Evolutionary conservation across 768 basidiomycete genomes (phyloP).

Genomic region (Suillus spraguei): DNA sequence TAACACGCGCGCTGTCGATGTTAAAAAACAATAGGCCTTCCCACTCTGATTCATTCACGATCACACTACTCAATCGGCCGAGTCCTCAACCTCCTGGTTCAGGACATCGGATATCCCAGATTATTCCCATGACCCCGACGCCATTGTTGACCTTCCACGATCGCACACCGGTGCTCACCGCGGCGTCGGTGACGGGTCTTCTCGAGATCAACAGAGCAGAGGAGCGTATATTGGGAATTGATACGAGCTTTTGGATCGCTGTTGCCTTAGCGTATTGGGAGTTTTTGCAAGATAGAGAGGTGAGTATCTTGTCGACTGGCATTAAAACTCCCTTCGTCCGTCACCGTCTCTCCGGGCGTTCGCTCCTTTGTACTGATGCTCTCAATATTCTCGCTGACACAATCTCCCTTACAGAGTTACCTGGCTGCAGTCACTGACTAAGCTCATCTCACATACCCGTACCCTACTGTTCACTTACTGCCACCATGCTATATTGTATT

Average conservation of each 20-base stretch:
- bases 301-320: constrained; percentile 34
- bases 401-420: background rate
- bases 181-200: constrained; percentile 58
- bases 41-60: constrained; percentile 64
- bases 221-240: constrained; percentile 63
- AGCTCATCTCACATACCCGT: background rate
- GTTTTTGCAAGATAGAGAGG: constrained; percentile 78
- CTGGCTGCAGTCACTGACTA: constrained; percentile 5
- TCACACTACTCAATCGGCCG: constrained; percentile 34
- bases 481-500: background rate
- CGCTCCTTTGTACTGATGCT: background rate
- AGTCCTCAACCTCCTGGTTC: constrained; percentile 18
- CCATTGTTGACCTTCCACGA: constrained; percentile 72
- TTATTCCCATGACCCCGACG: constrained; percentile 34
- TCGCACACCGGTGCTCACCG: constrained; percentile 65
- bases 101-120: constrained; percentile 21
- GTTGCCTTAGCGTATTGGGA: constrained; percentile 75
- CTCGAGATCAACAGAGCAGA: constrained; percentile 64
- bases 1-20: constrained; percentile 52
- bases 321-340: background rate
- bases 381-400: background rate
- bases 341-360: background rate
- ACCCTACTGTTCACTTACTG: background rate
- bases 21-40: constrained; percentile 54
- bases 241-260: constrained; percentile 78